Percentiles rank a stretch among this genome's conserved stretches.
Conservation (phyloP, 306 rosid species). For the Pachyrhizus erosus region DNA sequence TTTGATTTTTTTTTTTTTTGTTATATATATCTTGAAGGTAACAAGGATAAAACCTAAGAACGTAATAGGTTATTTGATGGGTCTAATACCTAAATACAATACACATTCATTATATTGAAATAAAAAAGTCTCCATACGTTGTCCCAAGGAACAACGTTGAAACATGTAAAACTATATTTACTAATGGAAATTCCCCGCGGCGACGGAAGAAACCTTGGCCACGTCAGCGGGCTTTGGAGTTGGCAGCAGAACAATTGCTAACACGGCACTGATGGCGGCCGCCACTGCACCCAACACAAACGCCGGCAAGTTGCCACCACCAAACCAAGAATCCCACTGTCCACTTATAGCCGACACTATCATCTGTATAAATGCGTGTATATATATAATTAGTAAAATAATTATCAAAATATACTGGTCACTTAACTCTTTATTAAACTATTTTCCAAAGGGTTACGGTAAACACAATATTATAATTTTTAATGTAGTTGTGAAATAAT, state of each 20-base stretch:
- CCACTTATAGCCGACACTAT: slow-evolving; percentile 69
- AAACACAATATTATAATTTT: not conserved
- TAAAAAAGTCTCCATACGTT: not conserved
- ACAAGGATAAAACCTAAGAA: not conserved
- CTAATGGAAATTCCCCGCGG: slow-evolving; percentile 46
- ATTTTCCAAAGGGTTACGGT: no score
- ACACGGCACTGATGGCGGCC: slow-evolving; percentile 56
- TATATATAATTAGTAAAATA: not conserved
- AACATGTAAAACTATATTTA: not conserved
- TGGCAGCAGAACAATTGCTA: slow-evolving; percentile 64
- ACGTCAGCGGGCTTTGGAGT: slow-evolving; percentile 59
- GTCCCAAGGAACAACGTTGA: not conserved
- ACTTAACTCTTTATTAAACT: no score
- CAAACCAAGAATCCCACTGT: slow-evolving; percentile 66
- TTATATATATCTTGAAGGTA: not conserved
- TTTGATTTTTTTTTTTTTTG: not conserved
- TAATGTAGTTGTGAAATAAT: not conserved
- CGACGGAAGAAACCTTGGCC: slow-evolving; percentile 31
- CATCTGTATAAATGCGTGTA: slow-evolving; percentile 52
- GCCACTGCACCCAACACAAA: slow-evolving; percentile 76
- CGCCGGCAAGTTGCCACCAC: slow-evolving; percentile 89
- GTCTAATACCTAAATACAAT: not conserved
- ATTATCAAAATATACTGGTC: not conserved
- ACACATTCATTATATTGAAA: not conserved
- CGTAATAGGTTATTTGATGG: not conserved